Conservation (phyloP, 129 eudicot genomes). For the Scalesia atractyloides region DNA sequence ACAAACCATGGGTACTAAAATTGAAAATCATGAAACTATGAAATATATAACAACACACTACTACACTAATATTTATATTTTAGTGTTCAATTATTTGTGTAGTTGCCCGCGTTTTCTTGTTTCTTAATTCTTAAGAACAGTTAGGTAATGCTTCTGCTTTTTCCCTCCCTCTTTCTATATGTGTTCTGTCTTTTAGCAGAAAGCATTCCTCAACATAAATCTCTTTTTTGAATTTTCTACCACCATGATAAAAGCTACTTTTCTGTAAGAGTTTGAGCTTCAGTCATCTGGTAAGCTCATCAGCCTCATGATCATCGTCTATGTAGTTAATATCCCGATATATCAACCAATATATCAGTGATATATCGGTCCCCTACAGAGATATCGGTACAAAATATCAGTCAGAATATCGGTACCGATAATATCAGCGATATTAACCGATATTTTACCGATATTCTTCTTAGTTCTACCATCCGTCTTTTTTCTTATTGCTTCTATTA, state of each 20-base stretch:
- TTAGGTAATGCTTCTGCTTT: conserved; percentile 35
- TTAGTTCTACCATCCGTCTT: too few relatives aligned
- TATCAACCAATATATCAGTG: too few relatives aligned
- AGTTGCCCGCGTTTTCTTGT: conserved; percentile 44
- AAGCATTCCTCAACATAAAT: conserved; percentile 27
- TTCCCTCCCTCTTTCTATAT: conserved; percentile 11
- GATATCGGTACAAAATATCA: too few relatives aligned
- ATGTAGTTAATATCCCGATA: too few relatives aligned
- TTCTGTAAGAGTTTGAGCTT: conserved; percentile 12
- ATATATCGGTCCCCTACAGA: too few relatives aligned
- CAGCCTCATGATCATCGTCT: neutral
- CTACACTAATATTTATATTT: conserved; percentile 2
- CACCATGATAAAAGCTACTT: conserved; percentile 28
- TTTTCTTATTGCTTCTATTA: too few relatives aligned
- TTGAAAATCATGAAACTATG: conserved; percentile 5
- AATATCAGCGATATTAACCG: too few relatives aligned
- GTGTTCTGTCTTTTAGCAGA: conserved; percentile 22
- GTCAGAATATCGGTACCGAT: too few relatives aligned
- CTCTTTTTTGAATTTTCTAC: conserved; percentile 29
- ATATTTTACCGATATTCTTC: too few relatives aligned
- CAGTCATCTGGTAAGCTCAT: conserved; percentile 17
- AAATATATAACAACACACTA: neutral
- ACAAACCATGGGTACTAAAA: neutral
- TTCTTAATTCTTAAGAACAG: conserved; percentile 39
- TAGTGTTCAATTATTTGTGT: conserved; percentile 24